These are phyloP conservation scores for Aspergillus tanneri DNA, from an alignment of 2,329 filamentous ascomycete genomes.

Conservation along the genomic window DNA sequence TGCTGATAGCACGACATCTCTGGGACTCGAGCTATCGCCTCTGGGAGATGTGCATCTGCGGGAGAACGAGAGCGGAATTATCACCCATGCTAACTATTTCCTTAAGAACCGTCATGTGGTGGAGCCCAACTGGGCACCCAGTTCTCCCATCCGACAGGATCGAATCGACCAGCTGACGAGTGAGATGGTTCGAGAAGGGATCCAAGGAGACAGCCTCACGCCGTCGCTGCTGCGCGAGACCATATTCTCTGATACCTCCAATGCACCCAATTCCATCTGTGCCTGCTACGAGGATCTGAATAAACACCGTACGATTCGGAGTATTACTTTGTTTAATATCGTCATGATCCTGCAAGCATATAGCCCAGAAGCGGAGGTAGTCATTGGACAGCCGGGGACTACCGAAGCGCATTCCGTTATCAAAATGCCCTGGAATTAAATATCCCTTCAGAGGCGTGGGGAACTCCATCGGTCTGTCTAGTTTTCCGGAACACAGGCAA, in stretches of 20 bases:
- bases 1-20: slow-evolving; percentile 43
- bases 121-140: slow-evolving; percentile 34
- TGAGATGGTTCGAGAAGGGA: slow-evolving; percentile 21
- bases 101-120: slow-evolving; percentile 34
- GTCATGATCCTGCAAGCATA: slow-evolving; percentile 33
- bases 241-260: slow-evolving; percentile 40
- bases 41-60: slow-evolving; percentile 36
- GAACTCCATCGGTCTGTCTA: not conserved
- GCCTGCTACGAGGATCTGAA: slow-evolving; percentile 29
- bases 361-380: slow-evolving; percentile 33
- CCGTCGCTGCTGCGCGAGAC: slow-evolving; percentile 27
- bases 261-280: slow-evolving; percentile 39
- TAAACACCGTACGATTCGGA: slow-evolving; percentile 28
- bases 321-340: slow-evolving; percentile 39
- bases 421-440: slow-evolving; percentile 27
- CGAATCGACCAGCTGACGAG: slow-evolving; percentile 26
- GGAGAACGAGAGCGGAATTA: slow-evolving; percentile 33
- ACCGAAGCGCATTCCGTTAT: slow-evolving; percentile 28
- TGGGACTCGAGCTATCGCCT: slow-evolving; percentile 32
- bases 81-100: slow-evolving; percentile 50
- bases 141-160: slow-evolving; percentile 34
- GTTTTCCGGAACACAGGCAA: not conserved
- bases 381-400: slow-evolving; percentile 32
- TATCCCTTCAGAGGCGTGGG: not conserved
- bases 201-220: slow-evolving; percentile 24